These are phyloP conservation scores for Lichina pygmaea DNA, from an alignment of 495 filamentous ascomycete species.

Conservation along the genomic window DNA sequence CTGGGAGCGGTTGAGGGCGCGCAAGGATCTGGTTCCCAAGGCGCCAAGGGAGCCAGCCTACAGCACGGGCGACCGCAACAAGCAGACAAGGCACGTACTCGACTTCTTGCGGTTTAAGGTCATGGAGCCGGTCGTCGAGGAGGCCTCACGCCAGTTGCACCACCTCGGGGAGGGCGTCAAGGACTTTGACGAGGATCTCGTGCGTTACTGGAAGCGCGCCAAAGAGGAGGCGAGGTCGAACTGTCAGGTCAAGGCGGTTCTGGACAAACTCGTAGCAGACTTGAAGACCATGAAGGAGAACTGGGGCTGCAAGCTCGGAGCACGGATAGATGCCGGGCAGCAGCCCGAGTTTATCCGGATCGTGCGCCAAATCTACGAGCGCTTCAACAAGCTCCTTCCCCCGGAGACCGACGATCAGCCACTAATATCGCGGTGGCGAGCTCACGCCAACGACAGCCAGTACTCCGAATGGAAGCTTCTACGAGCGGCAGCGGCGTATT, in stretches of 20 bases:
- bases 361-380: not conserved
- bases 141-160: conserved; percentile 21
- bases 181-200: conserved; percentile 22
- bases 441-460: conserved; percentile 14
- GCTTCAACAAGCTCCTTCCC: not conserved
- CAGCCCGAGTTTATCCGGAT: not conserved
- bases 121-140: conserved; percentile 21
- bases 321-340: not conserved
- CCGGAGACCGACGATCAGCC: conserved; percentile 13
- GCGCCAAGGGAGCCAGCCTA: conserved; percentile 13
- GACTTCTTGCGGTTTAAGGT: conserved; percentile 47
- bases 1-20: conserved; percentile 19
- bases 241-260: conserved; percentile 6
- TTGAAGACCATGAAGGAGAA: conserved; percentile 8
- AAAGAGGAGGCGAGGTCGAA: conserved; percentile 9
- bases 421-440: conserved; percentile 14
- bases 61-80: conserved; percentile 15
- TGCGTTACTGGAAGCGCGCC: conserved; percentile 15
- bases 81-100: conserved; percentile 27
- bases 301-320: not conserved
- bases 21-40: conserved; percentile 14
- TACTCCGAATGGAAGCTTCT: conserved; percentile 25
- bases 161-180: conserved; percentile 9
- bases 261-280: conserved; percentile 8
- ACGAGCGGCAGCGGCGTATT: conserved; percentile 35